Evolutionary conservation across 257 asterid genomes (phyloP).

Genomic region (Penstemon newberryi): DNA sequence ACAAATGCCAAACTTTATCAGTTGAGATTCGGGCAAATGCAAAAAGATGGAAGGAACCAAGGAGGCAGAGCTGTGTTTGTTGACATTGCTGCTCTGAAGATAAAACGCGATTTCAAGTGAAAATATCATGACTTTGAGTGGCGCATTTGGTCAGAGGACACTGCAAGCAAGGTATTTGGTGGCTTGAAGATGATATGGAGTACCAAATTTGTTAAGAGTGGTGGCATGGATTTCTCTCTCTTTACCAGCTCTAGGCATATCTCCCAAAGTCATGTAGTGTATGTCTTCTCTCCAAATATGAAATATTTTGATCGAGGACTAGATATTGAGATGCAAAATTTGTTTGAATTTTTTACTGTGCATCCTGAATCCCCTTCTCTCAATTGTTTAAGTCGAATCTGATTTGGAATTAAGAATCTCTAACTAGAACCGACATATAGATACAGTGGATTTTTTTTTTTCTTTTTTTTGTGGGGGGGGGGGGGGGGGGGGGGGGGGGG

Average conservation of each 20-base stretch:
- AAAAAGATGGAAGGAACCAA: not conserved
- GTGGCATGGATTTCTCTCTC: not conserved
- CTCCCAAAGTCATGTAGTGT: not conserved
- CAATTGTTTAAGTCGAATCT: too few species aligned
- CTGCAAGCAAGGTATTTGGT: not conserved
- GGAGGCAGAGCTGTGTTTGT: not conserved
- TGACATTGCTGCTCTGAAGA: not conserved
- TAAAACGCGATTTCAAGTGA: not conserved
- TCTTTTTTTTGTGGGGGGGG: too few species aligned
- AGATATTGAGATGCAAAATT: not conserved
- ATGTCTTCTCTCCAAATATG: not conserved
- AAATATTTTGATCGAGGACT: not conserved
- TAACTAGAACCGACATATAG: too few species aligned
- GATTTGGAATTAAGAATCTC: too few species aligned
- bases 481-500: too few species aligned
- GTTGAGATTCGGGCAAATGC: constrained; percentile 1
- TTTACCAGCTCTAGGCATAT: not conserved
- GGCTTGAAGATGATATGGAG: not conserved
- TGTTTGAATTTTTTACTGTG: too few species aligned
- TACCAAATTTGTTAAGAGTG: not conserved
- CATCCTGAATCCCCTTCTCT: too few species aligned
- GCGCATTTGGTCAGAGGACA: not conserved
- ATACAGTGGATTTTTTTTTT: too few species aligned
- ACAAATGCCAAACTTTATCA: not conserved
- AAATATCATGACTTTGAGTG: not conserved